Evolutionary conservation across 2,329 filamentous ascomycete species (phyloP).

Genomic region (Aphanoascus verrucosus): DNA sequence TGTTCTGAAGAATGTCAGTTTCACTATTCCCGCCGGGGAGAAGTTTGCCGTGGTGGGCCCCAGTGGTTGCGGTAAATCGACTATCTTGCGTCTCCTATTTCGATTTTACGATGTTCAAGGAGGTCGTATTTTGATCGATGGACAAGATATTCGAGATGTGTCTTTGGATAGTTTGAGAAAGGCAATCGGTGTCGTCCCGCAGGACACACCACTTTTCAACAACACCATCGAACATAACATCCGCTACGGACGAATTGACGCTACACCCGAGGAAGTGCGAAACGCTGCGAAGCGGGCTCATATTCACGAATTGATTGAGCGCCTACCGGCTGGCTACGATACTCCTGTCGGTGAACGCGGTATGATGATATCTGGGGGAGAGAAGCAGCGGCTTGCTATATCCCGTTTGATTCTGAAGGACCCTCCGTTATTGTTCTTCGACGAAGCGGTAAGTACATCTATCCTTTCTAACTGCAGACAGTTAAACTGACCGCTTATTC

Average conservation of each 20-base stretch:
- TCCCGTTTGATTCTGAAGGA: constrained; percentile 78
- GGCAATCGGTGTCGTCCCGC: constrained; percentile 88
- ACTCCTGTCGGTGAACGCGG: constrained; percentile 90
- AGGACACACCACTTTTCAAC: constrained; percentile 95
- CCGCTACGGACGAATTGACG: constrained; percentile 74
- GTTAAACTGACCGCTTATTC: constrained; percentile 1
- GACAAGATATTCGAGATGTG: constrained; percentile 79
- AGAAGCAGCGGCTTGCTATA: constrained; percentile 84
- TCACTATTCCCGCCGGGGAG: constrained; percentile 89
- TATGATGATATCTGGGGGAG: constrained; percentile 92
- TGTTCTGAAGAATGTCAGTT: constrained; percentile 70
- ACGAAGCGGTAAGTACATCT: constrained; percentile 57
- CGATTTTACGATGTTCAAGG: constrained; percentile 83
- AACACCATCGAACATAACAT: constrained; percentile 95
- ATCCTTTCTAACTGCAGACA: not conserved
- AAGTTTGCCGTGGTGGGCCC: constrained; percentile 94
- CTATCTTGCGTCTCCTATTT: constrained; percentile 80
- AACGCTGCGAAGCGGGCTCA: constrained; percentile 71
- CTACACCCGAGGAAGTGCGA: constrained; percentile 59
- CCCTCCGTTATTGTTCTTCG: constrained; percentile 82
- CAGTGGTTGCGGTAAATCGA: constrained; percentile 92
- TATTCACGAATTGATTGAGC: constrained; percentile 69
- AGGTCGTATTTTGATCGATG: constrained; percentile 82
- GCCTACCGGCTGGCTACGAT: constrained; percentile 76
- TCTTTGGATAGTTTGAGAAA: constrained; percentile 70